Evolutionary conservation across 345 rosid species (phyloP), one percentile per base, ranked within the genome.

Genomic region (Citrus maxima): DNA sequence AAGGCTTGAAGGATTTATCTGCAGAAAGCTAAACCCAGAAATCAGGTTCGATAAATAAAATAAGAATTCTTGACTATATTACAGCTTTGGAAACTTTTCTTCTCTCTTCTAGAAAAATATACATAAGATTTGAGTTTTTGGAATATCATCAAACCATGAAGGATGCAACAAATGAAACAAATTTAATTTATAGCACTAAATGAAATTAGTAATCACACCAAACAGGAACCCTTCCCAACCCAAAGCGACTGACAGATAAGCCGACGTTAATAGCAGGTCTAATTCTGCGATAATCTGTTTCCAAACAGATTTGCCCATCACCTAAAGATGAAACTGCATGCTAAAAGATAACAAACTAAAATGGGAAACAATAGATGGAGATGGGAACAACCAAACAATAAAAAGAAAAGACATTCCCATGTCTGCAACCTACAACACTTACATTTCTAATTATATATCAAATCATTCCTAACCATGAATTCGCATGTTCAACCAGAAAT

Each of bases 401-500:
- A 3, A 34, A 65, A 3, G 8, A 34, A 34, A 65, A 65, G 3
- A 65, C 25, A 7, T 55, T 40, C 27, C 34, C 24, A 67, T 67
- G 25, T 35, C 28, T 37, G 64, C 54, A 66, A 35, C 55, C 73
- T 67, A 69, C 69, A 27, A 30, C 73, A 58, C 12, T 28, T 58
- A 68, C 81, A 68, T 61, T n/a, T 24, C 28, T 58, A 63, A 56
- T 22, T 42, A 64, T 16, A 58, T 37, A 75, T 40, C 74, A 56
- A 49, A 60, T 46, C 24, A 58, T 55, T 70, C 79, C 73, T 62
- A 78, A 72, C 21, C 34, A 27, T 59, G 75, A 75, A 32, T 75
- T 56, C 25, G 27, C 66, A 67, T 13, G 55, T 49, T 75, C 24
- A 40, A 18, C 77, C 30, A 68, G 58, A 68, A 72, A 80, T 9